Evolutionary conservation across 257 asterid genomes (phyloP), one percentile per base, ranked within the genome.

Genomic region (Forsythia viridissima): DNA sequence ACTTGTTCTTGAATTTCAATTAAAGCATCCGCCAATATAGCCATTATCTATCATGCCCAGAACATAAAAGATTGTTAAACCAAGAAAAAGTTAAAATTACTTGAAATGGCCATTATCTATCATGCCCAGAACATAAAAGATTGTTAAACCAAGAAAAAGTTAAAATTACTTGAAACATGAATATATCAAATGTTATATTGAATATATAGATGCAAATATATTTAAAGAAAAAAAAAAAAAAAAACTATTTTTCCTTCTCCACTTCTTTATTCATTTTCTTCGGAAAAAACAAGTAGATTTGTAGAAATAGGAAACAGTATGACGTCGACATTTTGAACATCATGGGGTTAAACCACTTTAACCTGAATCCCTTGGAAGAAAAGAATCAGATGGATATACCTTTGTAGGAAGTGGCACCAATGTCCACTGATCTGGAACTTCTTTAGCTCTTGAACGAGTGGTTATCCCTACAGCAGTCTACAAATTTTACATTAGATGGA

Each of bases 381-480:
- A 80, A 46, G 7, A 41, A 46, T 38, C 63, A 70, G 68, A 74
- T 42, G 13, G 63, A 34, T 40, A 67, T 87, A 93, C 99, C 99
- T 93, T 96, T 41, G 86, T 89, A 76, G 97, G 92, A 80, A 96
- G 97, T 12, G 93, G 92, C 80, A 90, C 74, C 73, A 78, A 69
- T 13, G 94, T 92, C 99, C 99, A 96, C 46, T 88, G 96, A 81
- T 93, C 96, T 51, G 98, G 97, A 79, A 84, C 84, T 78, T 77
- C 76, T 89, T 89, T 93, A 85, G 98, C 90, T 84, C 88, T 90
- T 38, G 99, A 96, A 76, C 99, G 99, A 71, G 99, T 96, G 61
- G 91, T 96, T 85, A 96, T 91, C 73, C 98, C 94, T 42, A 88
- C 86, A 57, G 84, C 84, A 30, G 94, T 87, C 99, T 96, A 68